Evolutionary conservation across 208 protist genomes (phyloP), one percentile per base, ranked within the genome.

Genomic region (Trypanosoma rangeli): DNA sequence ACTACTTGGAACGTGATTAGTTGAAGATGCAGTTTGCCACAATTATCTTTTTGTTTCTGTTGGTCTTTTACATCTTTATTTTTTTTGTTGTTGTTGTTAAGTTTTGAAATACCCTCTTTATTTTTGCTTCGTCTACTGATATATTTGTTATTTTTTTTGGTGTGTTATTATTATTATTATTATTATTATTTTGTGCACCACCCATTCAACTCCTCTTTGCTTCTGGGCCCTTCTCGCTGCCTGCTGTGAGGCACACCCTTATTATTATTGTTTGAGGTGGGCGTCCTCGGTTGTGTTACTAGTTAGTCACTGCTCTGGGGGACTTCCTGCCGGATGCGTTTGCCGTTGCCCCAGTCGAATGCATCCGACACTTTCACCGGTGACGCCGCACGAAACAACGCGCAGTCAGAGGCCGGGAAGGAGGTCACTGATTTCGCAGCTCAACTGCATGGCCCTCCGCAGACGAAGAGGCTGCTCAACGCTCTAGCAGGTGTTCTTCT

Each of bases 321-420:
- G 49, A 53, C 9, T 53, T 26, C n/a, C 49, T 53, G 10, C 8
- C n/a, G 70, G 72, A 44, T 77, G 72, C 37, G 70, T 77, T 57
- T 61, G 65, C 48, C 56, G 16, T 57, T 29, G 50, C 57, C 15
- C 49, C 1, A 20, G 3, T 13, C 26, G 8, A 0, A 28, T 29
- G 26, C 52, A 28, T 20, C 64, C 15, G 46, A 22, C 39, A 8
- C 28, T 48, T 12, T 1, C 28, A n/a, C 31, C 18, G 48, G 22
- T 18, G 49, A 58, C 20, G 37, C 50, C 24, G 29, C 26, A 9
- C 3, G 20, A 18, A 20, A 44, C n/a, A 35, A 20, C 13, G 42
- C 9, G 18, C 20, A 55, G 12, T 3, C 44, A 13, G 54, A 55
- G 13, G 22, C 5, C 1, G 20, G 4, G 8, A 10, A 52, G 1